Conservation (phyloP, 768 basidiomycete genomes). For the Rhodotorula diobovata region DNA sequence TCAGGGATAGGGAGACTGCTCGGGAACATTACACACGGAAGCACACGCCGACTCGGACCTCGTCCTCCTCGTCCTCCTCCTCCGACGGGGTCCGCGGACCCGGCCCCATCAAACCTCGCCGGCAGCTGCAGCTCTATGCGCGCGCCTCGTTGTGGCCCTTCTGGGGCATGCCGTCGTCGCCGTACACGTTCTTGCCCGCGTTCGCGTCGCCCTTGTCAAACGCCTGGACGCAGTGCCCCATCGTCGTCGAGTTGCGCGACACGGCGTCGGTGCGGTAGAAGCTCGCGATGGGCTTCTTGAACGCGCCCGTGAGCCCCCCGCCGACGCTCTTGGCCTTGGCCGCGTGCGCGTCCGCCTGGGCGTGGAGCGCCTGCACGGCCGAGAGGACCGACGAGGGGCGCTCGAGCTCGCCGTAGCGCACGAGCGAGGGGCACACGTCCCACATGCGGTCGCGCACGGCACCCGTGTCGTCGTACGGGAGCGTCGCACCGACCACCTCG, state of each 20-base stretch:
- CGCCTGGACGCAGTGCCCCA: slow-evolving; percentile 39
- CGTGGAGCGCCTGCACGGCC: slow-evolving; percentile 35
- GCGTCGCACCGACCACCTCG: slow-evolving; percentile 65
- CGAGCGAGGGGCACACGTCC: slow-evolving; percentile 87
- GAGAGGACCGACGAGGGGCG: slow-evolving; percentile 55
- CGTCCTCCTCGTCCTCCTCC: too few species aligned
- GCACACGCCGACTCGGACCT: too few species aligned
- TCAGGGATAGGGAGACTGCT: too few species aligned
- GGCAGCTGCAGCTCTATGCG: not conserved
- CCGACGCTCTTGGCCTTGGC: slow-evolving; percentile 10
- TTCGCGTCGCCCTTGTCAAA: not conserved
- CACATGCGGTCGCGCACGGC: slow-evolving; percentile 85
- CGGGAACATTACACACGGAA: too few species aligned
- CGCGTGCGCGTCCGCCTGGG: slow-evolving; percentile 16
- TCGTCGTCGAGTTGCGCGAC: slow-evolving; percentile 67
- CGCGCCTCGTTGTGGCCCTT: not conserved
- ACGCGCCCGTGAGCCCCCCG: slow-evolving; percentile 47
- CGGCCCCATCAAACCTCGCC: too few species aligned
- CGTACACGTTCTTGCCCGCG: not conserved
- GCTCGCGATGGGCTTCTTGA: slow-evolving; percentile 80
- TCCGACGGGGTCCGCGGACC: too few species aligned
- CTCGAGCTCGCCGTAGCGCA: slow-evolving; percentile 79
- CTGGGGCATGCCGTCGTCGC: slow-evolving; percentile 7
- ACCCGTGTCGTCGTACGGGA: slow-evolving; percentile 86
- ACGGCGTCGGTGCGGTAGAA: slow-evolving; percentile 97